phyloP scores from a whole-genome alignment of 345 rosid genomes.

The Carallia pectinifolia region DNA sequence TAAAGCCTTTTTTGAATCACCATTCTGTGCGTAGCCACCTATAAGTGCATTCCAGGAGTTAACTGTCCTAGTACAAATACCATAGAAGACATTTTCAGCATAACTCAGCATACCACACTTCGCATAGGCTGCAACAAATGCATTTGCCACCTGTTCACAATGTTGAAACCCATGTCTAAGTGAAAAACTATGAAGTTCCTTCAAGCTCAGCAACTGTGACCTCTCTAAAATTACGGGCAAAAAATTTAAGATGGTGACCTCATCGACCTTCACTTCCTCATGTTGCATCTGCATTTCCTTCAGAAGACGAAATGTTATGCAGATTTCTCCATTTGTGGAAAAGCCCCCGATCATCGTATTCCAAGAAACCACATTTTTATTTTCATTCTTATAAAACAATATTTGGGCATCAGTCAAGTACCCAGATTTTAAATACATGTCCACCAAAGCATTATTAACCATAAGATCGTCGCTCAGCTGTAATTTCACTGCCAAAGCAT shows the following conservation, averaged over 20 bases:
- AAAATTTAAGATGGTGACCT: constrained; percentile 52
- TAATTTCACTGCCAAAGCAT: constrained; percentile 57
- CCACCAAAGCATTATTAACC: constrained; percentile 56
- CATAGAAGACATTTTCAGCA: constrained; percentile 41
- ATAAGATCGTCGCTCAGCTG: constrained; percentile 42
- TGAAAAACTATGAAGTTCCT: constrained; percentile 64
- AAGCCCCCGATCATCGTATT: constrained; percentile 52
- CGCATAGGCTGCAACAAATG: constrained; percentile 55
- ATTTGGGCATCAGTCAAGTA: constrained; percentile 39
- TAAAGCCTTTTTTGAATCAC: constrained; percentile 48
- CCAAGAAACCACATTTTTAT: constrained; percentile 63
- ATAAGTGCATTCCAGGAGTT: constrained; percentile 76
- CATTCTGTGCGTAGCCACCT: constrained; percentile 49
- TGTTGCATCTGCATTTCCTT: constrained; percentile 42
- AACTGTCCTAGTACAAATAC: constrained; percentile 42
- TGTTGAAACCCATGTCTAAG: constrained; percentile 43
- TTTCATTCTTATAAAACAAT: constrained; percentile 39
- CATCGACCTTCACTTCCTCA: constrained; percentile 33
- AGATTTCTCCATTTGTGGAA: constrained; percentile 37
- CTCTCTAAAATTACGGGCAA: constrained; percentile 39
- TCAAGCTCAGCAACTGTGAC: constrained; percentile 40
- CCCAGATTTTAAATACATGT: constrained; percentile 65
- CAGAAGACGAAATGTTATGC: constrained; percentile 39
- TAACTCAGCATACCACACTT: constrained; percentile 38
- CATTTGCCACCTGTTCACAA: constrained; percentile 52